Percentiles rank a stretch among this genome's conserved stretches.
These are phyloP conservation scores for Pseudoturritis turrita DNA, from an alignment of 345 rosid species.

Conservation along the genomic window DNA sequence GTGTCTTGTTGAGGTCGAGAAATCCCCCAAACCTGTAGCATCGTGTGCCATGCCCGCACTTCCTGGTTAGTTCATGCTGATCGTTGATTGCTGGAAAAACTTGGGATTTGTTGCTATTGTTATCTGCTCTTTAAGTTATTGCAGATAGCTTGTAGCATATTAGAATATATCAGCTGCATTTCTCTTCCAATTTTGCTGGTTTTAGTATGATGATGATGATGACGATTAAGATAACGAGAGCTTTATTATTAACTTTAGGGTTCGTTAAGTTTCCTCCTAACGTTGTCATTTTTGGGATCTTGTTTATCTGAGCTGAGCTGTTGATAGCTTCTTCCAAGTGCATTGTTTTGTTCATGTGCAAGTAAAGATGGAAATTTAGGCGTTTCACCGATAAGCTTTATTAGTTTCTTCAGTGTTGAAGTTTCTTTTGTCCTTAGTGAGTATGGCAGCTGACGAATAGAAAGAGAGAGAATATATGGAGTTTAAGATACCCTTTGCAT, in stretches of 20 bases:
- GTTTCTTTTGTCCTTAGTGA: neutral
- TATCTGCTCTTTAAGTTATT: neutral
- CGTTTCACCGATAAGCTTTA: neutral
- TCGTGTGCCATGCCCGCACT: conserved; percentile 99
- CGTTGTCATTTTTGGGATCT: neutral
- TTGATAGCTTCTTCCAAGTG: neutral
- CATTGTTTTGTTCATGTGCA: neutral
- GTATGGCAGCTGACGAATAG: too few relatives aligned
- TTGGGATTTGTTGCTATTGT: neutral
- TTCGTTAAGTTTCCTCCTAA: neutral
- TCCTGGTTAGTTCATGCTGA: conserved; percentile 54
- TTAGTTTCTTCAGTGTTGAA: neutral
- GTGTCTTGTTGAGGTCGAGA: conserved; percentile 99
- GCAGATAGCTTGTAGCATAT: neutral
- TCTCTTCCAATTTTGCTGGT: neutral
- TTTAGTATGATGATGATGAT: neutral
- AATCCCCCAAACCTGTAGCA: conserved; percentile 98
- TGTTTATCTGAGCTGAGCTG: neutral
- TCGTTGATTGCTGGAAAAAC: neutral
- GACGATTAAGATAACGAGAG: neutral
- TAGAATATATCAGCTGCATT: neutral
- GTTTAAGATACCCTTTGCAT: neutral
- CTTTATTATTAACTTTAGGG: neutral
- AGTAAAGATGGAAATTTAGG: neutral
- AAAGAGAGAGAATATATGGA: neutral